A percentile compares a stretch with the other conserved stretches of the same genome.
These are phyloP conservation scores for Penicillium nordicum DNA, from an alignment of 2,329 filamentous ascomycete genomes.

Conservation along the genomic window DNA sequence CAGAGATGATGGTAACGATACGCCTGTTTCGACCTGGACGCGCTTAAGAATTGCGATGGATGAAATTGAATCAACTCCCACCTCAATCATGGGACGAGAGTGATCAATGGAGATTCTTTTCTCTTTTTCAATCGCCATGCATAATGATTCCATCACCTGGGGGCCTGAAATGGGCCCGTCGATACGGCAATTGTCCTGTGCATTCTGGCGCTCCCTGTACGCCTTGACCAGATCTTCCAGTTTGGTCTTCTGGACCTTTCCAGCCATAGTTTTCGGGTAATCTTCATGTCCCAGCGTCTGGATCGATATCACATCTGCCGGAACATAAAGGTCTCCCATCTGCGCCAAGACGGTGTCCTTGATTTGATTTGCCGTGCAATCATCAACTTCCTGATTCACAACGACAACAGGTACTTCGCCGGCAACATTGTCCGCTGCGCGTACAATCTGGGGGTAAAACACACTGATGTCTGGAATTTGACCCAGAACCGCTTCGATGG, in stretches of 20 bases:
- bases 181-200: neutral
- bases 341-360: conserved; percentile 5
- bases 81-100: conserved; percentile 6
- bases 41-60: conserved; percentile 11
- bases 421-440: conserved; percentile 6
- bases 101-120: neutral
- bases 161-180: neutral
- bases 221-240: neutral
- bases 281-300: conserved; percentile 4
- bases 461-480: conserved; percentile 4
- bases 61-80: conserved; percentile 11
- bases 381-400: conserved; percentile 3
- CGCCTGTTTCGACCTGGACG: conserved; percentile 1
- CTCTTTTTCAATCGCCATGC: neutral
- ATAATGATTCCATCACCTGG: neutral
- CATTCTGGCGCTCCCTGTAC: neutral
- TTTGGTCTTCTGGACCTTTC: conserved; percentile 11
- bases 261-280: conserved; percentile 6
- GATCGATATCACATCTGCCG: conserved; percentile 9
- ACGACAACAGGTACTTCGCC: conserved; percentile 13
- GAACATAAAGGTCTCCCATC: conserved; percentile 14
- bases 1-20: conserved; percentile 8
- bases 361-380: neutral
- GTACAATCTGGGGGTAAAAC: conserved; percentile 13
- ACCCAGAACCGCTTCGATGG: conserved; percentile 14